Base-by-base conservation (phyloP, 2,329 filamentous ascomycete species). In the Corynespora cassiicola region DNA sequence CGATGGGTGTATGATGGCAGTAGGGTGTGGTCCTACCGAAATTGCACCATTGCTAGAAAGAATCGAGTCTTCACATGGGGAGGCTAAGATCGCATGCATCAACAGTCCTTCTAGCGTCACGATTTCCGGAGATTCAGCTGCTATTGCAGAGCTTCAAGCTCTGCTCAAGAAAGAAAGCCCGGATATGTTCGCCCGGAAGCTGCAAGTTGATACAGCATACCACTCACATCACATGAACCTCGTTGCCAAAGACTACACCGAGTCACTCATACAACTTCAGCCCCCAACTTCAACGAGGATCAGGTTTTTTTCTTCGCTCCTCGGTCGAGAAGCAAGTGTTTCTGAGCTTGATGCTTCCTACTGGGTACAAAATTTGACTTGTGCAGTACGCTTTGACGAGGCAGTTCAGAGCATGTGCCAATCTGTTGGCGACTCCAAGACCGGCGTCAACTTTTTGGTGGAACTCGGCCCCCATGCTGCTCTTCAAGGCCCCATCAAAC, bases 151-250 rank as follows among this genome's bases (percentile, higher is more conserved):
- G 19, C 23, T 42, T 8, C 32, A 42, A 22, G 17, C 18, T 14
- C 20, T 42, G 5, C 25, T 34, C 26, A 36, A 44, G 15, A 25
- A 63, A 7, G 53, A 64, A 11, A 47, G 60, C 7, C 37, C 30
- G 15, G 50, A 61, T 8, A 65, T 64, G 7, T 76, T 75, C 42
- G 61, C 55, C 3, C 56, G 72, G 1, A 44, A 57, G 12, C 61
- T 77, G 5, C 60, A 67, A 39, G 70, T 75, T 1, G 65, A 71
- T 17, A 65, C 52, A 8, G 74, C 74, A 0, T 77, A 75, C 30
- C 74, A 76, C 36, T 73, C 69, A 0, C 62, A 65, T 22, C 71
- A 75, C 27, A 73, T 73, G 69, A 18, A 59, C 4, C 40, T 54
- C 2, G 65, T 63, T 29, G 54, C 60, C 5, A 47, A 39, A 5